Conservation (phyloP, 257 asterid species). For the Fraxinus excelsior region DNA sequence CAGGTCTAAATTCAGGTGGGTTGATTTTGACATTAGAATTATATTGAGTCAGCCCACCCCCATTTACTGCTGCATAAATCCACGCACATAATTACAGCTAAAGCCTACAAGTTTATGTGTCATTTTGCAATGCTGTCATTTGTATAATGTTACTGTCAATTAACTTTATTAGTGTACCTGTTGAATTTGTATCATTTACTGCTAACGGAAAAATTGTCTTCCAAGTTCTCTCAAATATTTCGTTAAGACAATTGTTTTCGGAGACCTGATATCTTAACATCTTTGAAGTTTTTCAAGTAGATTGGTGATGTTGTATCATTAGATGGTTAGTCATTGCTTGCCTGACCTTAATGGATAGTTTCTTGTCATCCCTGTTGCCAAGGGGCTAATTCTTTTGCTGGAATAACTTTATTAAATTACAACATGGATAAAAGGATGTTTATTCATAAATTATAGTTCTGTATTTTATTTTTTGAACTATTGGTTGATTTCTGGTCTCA, state of each 20-base stretch:
- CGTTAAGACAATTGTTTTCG: neutral
- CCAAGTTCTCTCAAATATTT: neutral
- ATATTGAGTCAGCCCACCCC: neutral
- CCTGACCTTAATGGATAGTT: too few species aligned
- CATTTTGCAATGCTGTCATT: neutral
- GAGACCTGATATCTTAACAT: neutral
- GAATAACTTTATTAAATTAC: too few species aligned
- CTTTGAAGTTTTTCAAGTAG: neutral
- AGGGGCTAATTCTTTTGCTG: too few species aligned
- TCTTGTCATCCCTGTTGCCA: too few species aligned
- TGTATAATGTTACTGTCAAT: neutral
- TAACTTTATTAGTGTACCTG: neutral
- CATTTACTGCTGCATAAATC: neutral
- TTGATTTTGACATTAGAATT: slow-evolving; percentile 2
- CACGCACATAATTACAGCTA: neutral
- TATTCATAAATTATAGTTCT: neutral
- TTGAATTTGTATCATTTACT: neutral
- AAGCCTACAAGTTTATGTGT: neutral
- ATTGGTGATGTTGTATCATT: too few species aligned
- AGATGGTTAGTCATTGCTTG: too few species aligned
- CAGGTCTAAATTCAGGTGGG: slow-evolving; percentile 79
- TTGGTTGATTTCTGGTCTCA: too few species aligned
- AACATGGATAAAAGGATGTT: neutral
- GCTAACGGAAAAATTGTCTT: neutral
- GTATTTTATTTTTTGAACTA: neutral